Evolutionary conservation across 805 yeast species (phyloP), one percentile per base, ranked within the genome.

Genomic region (Wickerhamiella allomyrinae): DNA sequence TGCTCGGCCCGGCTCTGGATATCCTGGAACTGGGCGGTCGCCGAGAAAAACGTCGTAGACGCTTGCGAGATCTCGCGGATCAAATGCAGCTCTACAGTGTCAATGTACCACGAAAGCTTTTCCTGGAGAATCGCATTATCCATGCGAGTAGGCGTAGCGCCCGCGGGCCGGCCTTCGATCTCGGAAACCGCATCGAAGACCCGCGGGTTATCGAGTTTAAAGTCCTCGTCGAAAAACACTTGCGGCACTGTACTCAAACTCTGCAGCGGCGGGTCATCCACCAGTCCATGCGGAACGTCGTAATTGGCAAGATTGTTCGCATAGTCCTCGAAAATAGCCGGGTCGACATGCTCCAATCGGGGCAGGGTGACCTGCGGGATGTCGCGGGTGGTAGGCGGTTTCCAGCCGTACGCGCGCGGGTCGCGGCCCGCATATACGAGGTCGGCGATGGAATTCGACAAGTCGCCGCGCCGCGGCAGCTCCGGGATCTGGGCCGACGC

Each of bases 151-250:
- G 31, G 31, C 5, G 31, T 27, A 27, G 13, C 14, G 15, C 31
- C 31, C 17, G 13, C 14, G 56, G 34, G 58, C 53, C 34, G 15
- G 13, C 20, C 24, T 2, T 74, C 62, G 33, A 71, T 72, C 35
- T 77, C 85, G 11, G 81, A 69, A 2, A 87, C 94, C 45, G 72
- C 66, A 42, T 77, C 76, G 58, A 89, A 89, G 1, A 78, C 69
- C 43, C 95, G 69, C 6, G 95, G 95, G 56, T 91, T 85, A 52
- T 91, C 96, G 31, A 91, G 66, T 48, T 83, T 69, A 60, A 91
- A 91, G 33, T 76, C 71, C 7, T 71, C 65, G 20, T 71, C 72
- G 47, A 79, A 76, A 52, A 73, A 91, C 1, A 84, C 73, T 2
- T 64, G 59, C 0, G 98, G 97, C 5, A 91, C 72, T 45, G 67